Percentiles rank a stretch among this genome's conserved stretches.
Evolutionary conservation across 768 basidiomycete species (phyloP).

Genomic region (Suillus subluteus): DNA sequence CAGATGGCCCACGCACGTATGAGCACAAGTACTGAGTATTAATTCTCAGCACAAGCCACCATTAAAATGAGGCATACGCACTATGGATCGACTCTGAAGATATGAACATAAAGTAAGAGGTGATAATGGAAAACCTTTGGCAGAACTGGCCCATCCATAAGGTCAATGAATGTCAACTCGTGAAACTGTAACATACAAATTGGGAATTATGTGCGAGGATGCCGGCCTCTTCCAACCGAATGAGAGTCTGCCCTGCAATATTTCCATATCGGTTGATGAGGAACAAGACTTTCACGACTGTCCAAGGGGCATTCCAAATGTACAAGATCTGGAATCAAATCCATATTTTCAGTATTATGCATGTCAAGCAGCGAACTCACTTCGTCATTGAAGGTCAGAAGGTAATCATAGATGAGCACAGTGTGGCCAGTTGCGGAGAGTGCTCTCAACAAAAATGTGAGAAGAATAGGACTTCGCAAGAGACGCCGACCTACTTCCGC

Average conservation of each 20-base stretch:
- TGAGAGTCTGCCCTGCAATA: slow-evolving; percentile 23
- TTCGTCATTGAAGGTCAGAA: slow-evolving; percentile 32
- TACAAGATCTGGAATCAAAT: slow-evolving; percentile 6
- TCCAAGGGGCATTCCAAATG: slow-evolving; percentile 20
- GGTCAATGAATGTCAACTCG: background rate
- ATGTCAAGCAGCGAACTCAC: slow-evolving; percentile 14
- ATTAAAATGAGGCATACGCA: slow-evolving; percentile 12
- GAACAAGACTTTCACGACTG: slow-evolving; percentile 20
- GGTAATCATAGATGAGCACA: slow-evolving; percentile 30
- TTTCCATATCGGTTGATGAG: slow-evolving; percentile 23
- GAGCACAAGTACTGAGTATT: slow-evolving; percentile 24
- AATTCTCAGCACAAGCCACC: background rate
- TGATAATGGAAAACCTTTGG: background rate
- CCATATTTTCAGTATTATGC: slow-evolving; percentile 18
- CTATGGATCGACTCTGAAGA: slow-evolving; percentile 28
- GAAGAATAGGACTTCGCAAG: background rate
- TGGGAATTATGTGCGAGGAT: slow-evolving; percentile 19
- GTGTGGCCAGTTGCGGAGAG: slow-evolving; percentile 22
- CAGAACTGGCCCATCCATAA: slow-evolving; percentile 23
- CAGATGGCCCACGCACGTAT: slow-evolving; percentile 30
- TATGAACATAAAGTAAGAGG: slow-evolving; percentile 11
- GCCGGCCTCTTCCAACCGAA: slow-evolving; percentile 28
- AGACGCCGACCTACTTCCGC: background rate
- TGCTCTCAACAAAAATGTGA: slow-evolving; percentile 8
- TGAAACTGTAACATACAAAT: slow-evolving; percentile 13